Percentiles rank a stretch among this genome's conserved stretches.
phyloP scores from a whole-genome alignment of 352 stramenopile species.

The Phytophthora agathidicida region DNA sequence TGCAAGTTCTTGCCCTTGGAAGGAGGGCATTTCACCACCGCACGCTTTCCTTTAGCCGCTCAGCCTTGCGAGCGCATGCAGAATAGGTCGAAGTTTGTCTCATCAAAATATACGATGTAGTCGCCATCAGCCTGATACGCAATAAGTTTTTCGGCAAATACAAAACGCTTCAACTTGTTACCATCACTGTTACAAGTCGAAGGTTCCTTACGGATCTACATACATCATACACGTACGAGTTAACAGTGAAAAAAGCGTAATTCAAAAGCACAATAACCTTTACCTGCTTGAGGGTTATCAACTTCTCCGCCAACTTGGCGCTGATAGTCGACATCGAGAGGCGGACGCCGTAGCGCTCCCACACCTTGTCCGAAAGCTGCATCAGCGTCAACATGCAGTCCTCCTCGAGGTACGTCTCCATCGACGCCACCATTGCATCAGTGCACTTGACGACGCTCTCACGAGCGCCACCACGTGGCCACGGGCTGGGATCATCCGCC shows the following conservation, averaged over 20 bases:
- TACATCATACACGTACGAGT: too few species aligned
- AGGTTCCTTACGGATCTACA: not conserved
- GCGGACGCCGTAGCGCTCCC: too few species aligned
- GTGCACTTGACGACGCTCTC: slow-evolving; percentile 4
- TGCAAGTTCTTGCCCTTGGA: too few species aligned
- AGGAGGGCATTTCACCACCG: too few species aligned
- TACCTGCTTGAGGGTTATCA: too few species aligned
- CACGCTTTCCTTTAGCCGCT: too few species aligned
- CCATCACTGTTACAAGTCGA: not conserved
- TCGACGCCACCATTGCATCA: slow-evolving; percentile 3
- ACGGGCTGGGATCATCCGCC: not conserved
- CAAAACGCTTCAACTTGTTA: not conserved
- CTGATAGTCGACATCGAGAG: too few species aligned
- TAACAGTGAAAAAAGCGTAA: too few species aligned
- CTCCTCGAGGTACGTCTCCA: slow-evolving; percentile 2
- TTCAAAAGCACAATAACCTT: too few species aligned
- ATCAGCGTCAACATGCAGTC: slow-evolving; percentile 5
- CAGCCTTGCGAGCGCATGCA: not conserved
- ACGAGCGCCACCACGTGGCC: not conserved
- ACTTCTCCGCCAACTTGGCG: too few species aligned
- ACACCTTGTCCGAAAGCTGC: too few species aligned
- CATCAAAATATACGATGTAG: not conserved
- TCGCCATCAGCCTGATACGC: not conserved
- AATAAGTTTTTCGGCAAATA: too few species aligned
- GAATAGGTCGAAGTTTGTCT: not conserved